A percentile compares a stretch with the other conserved stretches of the same genome.
These are phyloP conservation scores for Trichaptum fuscoviolaceum DNA, from an alignment of 768 basidiomycete genomes.

Conservation along the genomic window DNA sequence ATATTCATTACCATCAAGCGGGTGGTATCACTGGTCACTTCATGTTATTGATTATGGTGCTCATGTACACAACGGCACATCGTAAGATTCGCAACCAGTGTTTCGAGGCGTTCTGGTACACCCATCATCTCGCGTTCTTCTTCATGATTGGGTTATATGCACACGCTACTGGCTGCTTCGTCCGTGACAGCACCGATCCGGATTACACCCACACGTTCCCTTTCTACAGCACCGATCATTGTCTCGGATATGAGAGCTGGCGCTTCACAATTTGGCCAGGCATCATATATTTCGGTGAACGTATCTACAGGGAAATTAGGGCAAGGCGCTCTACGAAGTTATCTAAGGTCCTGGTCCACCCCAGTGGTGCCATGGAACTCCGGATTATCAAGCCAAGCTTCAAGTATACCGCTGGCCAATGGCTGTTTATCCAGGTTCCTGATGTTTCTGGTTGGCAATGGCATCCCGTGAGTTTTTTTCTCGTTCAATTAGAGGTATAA, in stretches of 20 bases:
- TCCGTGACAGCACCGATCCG: constrained; percentile 78
- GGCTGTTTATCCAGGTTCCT: constrained; percentile 87
- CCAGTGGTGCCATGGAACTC: constrained; percentile 92
- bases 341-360: constrained; percentile 84
- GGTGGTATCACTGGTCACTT: constrained; percentile 95
- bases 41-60: constrained; percentile 90
- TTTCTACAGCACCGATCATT: constrained; percentile 83
- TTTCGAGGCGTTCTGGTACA: constrained; percentile 98
- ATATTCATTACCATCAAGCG: constrained; percentile 85
- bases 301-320: constrained; percentile 78
- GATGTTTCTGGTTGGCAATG: constrained; percentile 82
- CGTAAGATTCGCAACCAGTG: constrained; percentile 81
- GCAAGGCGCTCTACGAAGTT: constrained; percentile 72
- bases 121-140: constrained; percentile 91
- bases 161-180: constrained; percentile 93
- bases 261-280: constrained; percentile 90
- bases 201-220: constrained; percentile 68
- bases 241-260: constrained; percentile 90
- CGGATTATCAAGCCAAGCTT: constrained; percentile 89
- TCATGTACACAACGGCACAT: constrained; percentile 91
- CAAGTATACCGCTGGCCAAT: constrained; percentile 88
- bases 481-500: not conserved
- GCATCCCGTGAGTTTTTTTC: constrained; percentile 76
- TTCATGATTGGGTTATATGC: constrained; percentile 89
- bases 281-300: constrained; percentile 83